Percentiles rank a stretch among this genome's conserved stretches.
phyloP scores from a whole-genome alignment of 2,329 filamentous ascomycete species.

The Fonsecaea nubica region DNA sequence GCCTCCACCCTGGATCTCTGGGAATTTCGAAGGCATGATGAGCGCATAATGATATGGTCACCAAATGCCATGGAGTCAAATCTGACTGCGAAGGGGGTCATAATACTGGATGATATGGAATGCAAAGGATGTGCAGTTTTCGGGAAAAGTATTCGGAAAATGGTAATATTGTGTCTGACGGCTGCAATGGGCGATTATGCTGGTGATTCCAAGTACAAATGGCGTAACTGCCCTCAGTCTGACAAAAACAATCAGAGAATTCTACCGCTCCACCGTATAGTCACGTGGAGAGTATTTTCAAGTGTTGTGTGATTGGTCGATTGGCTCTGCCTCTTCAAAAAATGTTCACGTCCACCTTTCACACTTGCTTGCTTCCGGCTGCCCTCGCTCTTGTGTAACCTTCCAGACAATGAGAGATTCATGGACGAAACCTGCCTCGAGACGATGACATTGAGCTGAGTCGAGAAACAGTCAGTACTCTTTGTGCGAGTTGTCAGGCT shows the following conservation, averaged over 20 bases:
- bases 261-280: background rate
- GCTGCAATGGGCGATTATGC: no score
- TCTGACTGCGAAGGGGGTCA: background rate
- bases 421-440: background rate
- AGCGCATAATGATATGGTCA: slow-evolving; percentile 25
- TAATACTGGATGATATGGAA: slow-evolving; percentile 28
- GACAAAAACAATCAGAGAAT: background rate
- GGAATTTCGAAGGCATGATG: slow-evolving; percentile 66
- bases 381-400: background rate
- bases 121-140: background rate
- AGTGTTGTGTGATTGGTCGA: background rate
- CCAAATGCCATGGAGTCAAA: slow-evolving; percentile 25
- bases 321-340: background rate
- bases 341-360: slow-evolving; percentile 15
- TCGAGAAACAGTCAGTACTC: background rate
- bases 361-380: slow-evolving; percentile 8
- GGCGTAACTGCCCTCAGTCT: background rate
- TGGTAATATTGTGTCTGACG: background rate
- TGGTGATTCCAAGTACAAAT: no score
- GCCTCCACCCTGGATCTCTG: slow-evolving; percentile 84
- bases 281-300: background rate
- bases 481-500: background rate
- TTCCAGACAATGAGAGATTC: slow-evolving; percentile 3
- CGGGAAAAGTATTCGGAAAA: background rate
- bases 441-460: background rate